Base-by-base conservation (phyloP, 176 grass and related monocot species). In the Saccharum officinarum region DNA sequence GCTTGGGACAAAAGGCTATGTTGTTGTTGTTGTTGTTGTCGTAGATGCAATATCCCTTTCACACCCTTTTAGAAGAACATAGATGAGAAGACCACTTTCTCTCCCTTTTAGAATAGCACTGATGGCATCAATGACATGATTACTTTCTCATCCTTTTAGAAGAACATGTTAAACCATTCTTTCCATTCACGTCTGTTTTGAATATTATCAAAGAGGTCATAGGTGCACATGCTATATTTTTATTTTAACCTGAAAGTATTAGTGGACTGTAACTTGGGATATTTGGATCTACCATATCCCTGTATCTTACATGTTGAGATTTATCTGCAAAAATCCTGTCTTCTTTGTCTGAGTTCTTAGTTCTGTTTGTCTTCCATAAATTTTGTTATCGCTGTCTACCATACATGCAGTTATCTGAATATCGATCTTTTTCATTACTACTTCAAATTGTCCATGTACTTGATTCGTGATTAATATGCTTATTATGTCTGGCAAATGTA, bases 121-220 rank as follows among this genome's bases (percentile, higher is more conserved):
- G 75, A 23, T 77, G 75, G n/a, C 10, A 60, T 81, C 15, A 52
- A 25, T 77, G 75, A 15, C 10, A 60, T 81, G 45, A 34, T 75
- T 52, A 75, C 45, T 75, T 75, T 75, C 50, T 47, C 38, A 66
- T 64, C 25, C 28, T 73, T 84, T 73, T 73, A 45, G 40, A 63
- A 66, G 18, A 50, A 65, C 17, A 82, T 25, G 44, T 70, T 12
- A 28, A 78, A 31, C 3, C 33, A 33, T 75, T 83, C 18, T 46
- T n/a, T 80, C 77, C 50, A 20, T 71, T 44, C 71, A 40, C 46
- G 18, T 77, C 38, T 70, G 22, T 77, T 42, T 5, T 78, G 6
- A 31, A 73, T 17, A 63, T 16, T 26, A 75, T 39, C 3, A 60
- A 47, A 60, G 11, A 26, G 5, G 14, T 25, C 8, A 5, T 75